These are phyloP conservation scores for Exophiala lecanii-corni DNA, from an alignment of 2,329 filamentous ascomycete genomes.

Conservation along the genomic window DNA sequence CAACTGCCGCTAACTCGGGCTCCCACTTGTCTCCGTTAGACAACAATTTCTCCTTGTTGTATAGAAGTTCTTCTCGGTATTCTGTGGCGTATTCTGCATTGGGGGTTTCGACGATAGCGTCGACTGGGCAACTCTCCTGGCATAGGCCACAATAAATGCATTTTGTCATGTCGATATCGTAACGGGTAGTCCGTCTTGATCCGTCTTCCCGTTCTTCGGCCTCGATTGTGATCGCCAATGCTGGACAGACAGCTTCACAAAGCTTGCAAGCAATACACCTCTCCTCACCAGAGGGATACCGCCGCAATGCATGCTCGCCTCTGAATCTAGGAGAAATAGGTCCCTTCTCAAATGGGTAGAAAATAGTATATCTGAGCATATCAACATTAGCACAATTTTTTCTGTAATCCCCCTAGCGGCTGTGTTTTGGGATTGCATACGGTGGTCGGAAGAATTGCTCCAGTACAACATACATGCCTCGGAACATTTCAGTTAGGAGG, in stretches of 20 bases:
- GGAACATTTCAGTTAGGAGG: constrained; percentile 88
- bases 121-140: constrained; percentile 97
- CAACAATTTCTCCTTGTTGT: constrained; percentile 95
- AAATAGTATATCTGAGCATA: constrained; percentile 85
- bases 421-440: constrained; percentile 57
- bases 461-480: constrained; percentile 95
- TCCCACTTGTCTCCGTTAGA: constrained; percentile 96
- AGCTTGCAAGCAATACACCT: constrained; percentile 99
- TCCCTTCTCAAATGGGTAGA: constrained; percentile 98
- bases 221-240: constrained; percentile 97
- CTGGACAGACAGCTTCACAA: constrained; percentile 96
- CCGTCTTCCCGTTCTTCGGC: constrained; percentile 97
- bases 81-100: constrained; percentile 73
- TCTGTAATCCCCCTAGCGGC: too few relatives aligned
- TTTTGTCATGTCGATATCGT: constrained; percentile 99
- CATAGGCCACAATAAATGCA: constrained; percentile 99
- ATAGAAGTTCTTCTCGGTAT: constrained; percentile 86
- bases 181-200: constrained; percentile 88
- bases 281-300: constrained; percentile 96
- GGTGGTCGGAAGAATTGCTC: constrained; percentile 98
- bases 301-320: constrained; percentile 91
- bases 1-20: constrained; percentile 86
- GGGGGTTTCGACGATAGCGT: constrained; percentile 78
- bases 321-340: constrained; percentile 97
- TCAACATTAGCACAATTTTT: too few relatives aligned